Base-by-base conservation (phyloP, 2,329 filamentous ascomycete species). In the Fusarium armeniacum region DNA sequence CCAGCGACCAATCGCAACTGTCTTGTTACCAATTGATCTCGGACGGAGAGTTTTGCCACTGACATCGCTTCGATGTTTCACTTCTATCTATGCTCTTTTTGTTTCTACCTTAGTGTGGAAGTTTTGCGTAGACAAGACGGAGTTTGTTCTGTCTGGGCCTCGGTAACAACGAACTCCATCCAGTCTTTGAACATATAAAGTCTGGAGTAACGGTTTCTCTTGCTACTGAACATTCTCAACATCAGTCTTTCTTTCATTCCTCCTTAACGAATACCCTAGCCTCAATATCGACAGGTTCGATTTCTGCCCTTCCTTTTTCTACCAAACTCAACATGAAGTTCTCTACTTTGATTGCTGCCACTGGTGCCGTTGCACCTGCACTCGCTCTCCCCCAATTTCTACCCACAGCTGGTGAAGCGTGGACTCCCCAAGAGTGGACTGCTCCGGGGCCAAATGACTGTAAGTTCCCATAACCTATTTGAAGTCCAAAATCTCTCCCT, bases 361-460 rank as follows among this genome's bases (percentile, higher is more conserved):
- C 33, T 20, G 28, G 12, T 1, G 35, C n/a, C 1, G n/a, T 18
- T 0, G 15, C 2, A 12, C 53, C 22, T 0, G 20, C 16, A 1
- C 6, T 36, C 0, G 54, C 58, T 1, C 22, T 49, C 15, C 58
- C 55, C 1, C 55, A 44, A 1, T 52, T 43, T 2, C 24, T 61
- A 1, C 35, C 55, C 0, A 22, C 24, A 6, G 26, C 24, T 5
- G 26, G 33, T 16, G 22, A 24, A 2, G 20, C 60, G 6, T 61
- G 47, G 30, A 46, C 47, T 52, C 58, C 58, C 10, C 58, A 61
- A 18, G 41, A 61, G 9, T 61, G 58, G 58, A 36, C 44, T 9
- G 55, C 55, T 3, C 44, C 58, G 6, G 16, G 13, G 11, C 2
- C 28, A 22, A 58, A 3, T 2, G 58, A 38, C 5, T 61, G 54